Conservation (phyloP, 2,329 filamentous ascomycete genomes). For the Ceratocystis alfenasii region DNA sequence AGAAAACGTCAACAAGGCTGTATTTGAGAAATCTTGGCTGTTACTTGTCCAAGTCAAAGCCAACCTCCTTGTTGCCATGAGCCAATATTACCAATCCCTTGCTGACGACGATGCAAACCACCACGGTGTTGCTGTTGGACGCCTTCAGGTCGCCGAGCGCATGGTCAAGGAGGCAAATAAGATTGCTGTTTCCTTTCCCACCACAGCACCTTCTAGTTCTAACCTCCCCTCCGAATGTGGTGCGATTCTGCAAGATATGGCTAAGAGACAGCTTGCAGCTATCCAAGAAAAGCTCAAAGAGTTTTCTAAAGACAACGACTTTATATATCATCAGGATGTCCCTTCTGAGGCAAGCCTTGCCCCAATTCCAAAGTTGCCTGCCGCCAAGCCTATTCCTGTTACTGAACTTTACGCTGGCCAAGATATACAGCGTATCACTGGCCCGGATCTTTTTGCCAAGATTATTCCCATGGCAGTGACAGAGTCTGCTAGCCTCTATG, state of each 20-base stretch:
- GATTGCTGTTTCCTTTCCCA: slow-evolving; percentile 67
- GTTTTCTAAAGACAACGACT: slow-evolving; percentile 86
- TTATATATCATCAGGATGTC: slow-evolving; percentile 90
- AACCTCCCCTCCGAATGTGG: slow-evolving; percentile 77
- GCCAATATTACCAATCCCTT: slow-evolving; percentile 86
- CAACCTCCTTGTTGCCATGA: slow-evolving; percentile 68
- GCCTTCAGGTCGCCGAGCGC: slow-evolving; percentile 68
- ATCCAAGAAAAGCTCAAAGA: slow-evolving; percentile 71
- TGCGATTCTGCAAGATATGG: slow-evolving; percentile 59
- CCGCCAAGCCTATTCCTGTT: slow-evolving; percentile 92
- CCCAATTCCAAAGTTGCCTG: slow-evolving; percentile 78
- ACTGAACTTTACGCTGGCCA: slow-evolving; percentile 94
- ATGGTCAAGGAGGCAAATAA: slow-evolving; percentile 68
- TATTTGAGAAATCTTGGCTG: slow-evolving; percentile 93
- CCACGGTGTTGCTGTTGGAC: slow-evolving; percentile 72
- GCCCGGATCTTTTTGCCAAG: slow-evolving; percentile 91
- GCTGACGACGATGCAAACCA: slow-evolving; percentile 82
- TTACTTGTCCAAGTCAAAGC: slow-evolving; percentile 74
- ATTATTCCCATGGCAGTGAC: slow-evolving; percentile 94
- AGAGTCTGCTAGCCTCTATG: slow-evolving; percentile 90
- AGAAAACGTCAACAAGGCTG: slow-evolving; percentile 77
- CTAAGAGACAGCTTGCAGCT: slow-evolving; percentile 67
- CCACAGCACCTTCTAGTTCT: slow-evolving; percentile 63
- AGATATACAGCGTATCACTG: slow-evolving; percentile 93
- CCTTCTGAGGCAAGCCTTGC: slow-evolving; percentile 73